Percentiles rank a stretch among this genome's conserved stretches.
Conservation (phyloP, 805 yeast genomes). For the Hanseniaspora osmophila region DNA sequence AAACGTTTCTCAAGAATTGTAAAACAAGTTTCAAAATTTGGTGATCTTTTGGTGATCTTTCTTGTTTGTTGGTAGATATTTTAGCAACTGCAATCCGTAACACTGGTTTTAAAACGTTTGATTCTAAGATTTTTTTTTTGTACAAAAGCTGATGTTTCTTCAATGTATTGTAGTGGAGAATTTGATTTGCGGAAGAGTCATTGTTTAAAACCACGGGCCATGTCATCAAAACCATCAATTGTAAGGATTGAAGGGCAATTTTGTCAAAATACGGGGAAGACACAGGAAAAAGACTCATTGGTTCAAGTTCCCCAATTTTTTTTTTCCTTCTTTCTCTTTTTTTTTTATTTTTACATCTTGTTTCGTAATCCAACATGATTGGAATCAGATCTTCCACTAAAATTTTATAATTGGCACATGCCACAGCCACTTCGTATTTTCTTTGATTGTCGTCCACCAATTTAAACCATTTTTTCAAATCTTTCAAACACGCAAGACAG, state of each 20-base stretch:
- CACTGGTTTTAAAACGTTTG: conserved; percentile 53
- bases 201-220: conserved; percentile 68
- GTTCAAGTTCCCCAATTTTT: conserved; percentile 18
- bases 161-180: conserved; percentile 41
- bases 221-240: conserved; percentile 68
- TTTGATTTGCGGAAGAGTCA: conserved; percentile 44
- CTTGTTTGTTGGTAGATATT: conserved; percentile 33
- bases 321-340: conserved; percentile 22
- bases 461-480: conserved; percentile 76
- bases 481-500: conserved; percentile 61
- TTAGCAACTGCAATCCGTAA: conserved; percentile 55
- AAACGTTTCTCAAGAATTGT: conserved; percentile 62
- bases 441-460: conserved; percentile 63
- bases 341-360: conserved; percentile 19
- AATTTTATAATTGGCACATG: conserved; percentile 68
- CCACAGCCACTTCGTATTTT: conserved; percentile 71
- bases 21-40: conserved; percentile 59
- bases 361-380: conserved; percentile 64
- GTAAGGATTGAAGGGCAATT: conserved; percentile 59
- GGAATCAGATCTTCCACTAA: conserved; percentile 60
- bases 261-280: conserved; percentile 29
- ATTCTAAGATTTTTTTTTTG: conserved; percentile 54
- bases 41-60: conserved; percentile 58
- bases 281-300: neutral
- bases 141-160: conserved; percentile 55